These are phyloP conservation scores for Solanum chmielewskii DNA, from an alignment of 257 asterid species.

Conservation along the genomic window DNA sequence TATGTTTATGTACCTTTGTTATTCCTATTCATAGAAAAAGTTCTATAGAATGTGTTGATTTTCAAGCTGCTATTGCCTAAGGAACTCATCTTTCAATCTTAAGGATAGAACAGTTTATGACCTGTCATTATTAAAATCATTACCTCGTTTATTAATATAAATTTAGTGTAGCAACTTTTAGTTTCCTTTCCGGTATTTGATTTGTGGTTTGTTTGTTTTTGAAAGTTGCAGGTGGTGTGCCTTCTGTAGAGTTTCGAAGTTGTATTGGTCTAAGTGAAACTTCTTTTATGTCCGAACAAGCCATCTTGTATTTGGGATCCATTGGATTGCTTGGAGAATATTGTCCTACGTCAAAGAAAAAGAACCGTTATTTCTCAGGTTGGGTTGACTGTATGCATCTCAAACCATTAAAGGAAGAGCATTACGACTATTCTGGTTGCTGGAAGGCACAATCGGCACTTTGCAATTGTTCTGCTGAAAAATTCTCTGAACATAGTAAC, in stretches of 20 bases:
- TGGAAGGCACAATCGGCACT: background rate
- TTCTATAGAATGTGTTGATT: background rate
- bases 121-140: background rate
- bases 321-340: constrained; percentile 9
- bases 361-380: background rate
- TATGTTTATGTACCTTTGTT: background rate
- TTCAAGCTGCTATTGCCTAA: background rate
- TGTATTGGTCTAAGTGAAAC: background rate
- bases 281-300: constrained; percentile 14
- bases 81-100: background rate
- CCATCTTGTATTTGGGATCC: constrained; percentile 6
- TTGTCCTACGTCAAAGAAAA: background rate
- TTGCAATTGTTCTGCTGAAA: background rate
- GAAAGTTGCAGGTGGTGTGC: background rate
- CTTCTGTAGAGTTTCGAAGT: background rate
- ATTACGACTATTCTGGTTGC: background rate
- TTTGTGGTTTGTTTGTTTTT: background rate
- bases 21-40: background rate
- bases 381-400: constrained; percentile 1
- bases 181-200: background rate
- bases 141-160: background rate
- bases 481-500: background rate
- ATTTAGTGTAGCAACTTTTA: background rate
- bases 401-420: background rate
- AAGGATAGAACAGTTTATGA: background rate